phyloP scores from a whole-genome alignment of 768 basidiomycete species.

The Pulveroboletus frians region DNA sequence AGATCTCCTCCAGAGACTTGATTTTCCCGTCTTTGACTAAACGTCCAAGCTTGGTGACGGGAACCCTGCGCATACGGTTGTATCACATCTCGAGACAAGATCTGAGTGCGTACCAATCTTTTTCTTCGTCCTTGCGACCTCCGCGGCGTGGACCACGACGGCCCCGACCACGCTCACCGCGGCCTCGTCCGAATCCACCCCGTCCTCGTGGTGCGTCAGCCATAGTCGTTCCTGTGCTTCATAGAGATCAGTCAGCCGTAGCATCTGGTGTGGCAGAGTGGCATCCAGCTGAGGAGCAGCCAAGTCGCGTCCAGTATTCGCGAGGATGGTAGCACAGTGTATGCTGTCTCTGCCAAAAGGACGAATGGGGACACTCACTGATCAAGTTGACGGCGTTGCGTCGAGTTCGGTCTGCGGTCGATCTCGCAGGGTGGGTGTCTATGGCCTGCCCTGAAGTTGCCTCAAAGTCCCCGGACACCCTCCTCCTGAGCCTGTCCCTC shows the following conservation, averaged over 20 bases:
- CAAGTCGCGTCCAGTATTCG: not conserved
- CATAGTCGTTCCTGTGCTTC: conserved; percentile 43
- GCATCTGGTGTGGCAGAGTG: conserved; percentile 37
- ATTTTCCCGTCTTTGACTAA: conserved; percentile 99
- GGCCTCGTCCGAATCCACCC: conserved; percentile 85
- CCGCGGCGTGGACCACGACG: conserved; percentile 86
- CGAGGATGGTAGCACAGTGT: not conserved
- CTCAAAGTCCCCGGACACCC: conserved; percentile 19
- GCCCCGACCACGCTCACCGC: conserved; percentile 61
- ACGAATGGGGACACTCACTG: conserved; percentile 30
- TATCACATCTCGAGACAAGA: conserved; percentile 2
- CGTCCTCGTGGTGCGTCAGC: conserved; percentile 91
- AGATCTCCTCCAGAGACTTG: conserved; percentile 99
- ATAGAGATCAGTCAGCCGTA: conserved; percentile 26
- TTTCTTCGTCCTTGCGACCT: conserved; percentile 98
- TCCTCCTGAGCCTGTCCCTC: conserved; percentile 7
- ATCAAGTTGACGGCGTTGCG: conserved; percentile 27
- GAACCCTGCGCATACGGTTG: conserved; percentile 56
- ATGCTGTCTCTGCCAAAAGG: not conserved
- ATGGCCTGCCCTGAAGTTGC: conserved; percentile 28
- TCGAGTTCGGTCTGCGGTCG: conserved; percentile 7
- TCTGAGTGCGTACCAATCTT: conserved; percentile 80
- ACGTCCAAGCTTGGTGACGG: conserved; percentile 98
- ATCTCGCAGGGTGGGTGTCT: not conserved
- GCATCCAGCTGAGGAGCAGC: conserved; percentile 44